Evolutionary conservation across 306 rosid genomes (phyloP), one percentile per base, ranked within the genome.

Genomic region (Cucumis cinereus): DNA sequence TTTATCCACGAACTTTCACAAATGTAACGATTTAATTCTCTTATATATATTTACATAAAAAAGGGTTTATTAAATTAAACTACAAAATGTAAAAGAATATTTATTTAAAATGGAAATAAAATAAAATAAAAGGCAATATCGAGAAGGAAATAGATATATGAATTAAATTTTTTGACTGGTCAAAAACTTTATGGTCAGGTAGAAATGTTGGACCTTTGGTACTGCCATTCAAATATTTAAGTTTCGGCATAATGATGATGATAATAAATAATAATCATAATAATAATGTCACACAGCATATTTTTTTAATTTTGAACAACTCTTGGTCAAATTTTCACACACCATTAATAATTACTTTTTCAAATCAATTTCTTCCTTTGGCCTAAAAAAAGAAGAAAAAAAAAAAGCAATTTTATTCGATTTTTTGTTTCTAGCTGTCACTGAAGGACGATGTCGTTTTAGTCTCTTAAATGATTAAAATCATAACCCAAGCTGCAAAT

Each of bases 171-270:
- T 14, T 71, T 71, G 58, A 71, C 75, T 26, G 59, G 75, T 71
- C 75, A 71, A 71, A 16, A 26, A 24, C 58, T 71, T 26, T 47
- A 66, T 47, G 75, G 75, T 24, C 59, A 71, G 41, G 57, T 71
- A 71, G 75, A 71, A 45, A 71, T 71, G 59, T 71, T 71, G 35
- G 75, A 71, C 59, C 75, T 49, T 71, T 26, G 26, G 23, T 13
- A 41, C 28, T 14, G 3, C 74, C 10, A 38, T 67, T 67, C 5
- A 41, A 67, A 38, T 12, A 10, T n/a, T 67, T n/a, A 67, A 67
- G 35, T 67, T 12, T 68, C 9, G 16, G 41, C 54, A 41, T 41
- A 41, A 40, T 47, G 5, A 14, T 47, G 12, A 47, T 47, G 12
- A 67, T 8, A 38, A 36, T 66, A 66, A 63, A 63, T 33, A 35